Base-by-base conservation (phyloP, 2,329 filamentous ascomycete species). In the Botrytis fragariae region DNA sequence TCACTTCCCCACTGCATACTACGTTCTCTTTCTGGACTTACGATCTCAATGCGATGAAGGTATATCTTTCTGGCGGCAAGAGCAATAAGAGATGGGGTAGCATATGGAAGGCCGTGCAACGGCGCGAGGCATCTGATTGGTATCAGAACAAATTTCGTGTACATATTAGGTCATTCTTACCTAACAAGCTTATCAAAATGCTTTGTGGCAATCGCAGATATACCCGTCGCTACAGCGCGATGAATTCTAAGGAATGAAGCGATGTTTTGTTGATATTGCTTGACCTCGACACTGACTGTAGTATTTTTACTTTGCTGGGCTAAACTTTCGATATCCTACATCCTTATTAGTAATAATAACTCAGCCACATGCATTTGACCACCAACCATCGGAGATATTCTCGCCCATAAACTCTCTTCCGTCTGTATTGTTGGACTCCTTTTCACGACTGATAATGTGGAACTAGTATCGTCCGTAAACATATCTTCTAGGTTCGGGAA, bases 1-100 rank as follows among this genome's bases (percentile, higher is more conserved):
- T 92, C 90, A 81, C 95, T 98, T 0, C 96, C 96, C 90, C 97
- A 99, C 81, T 97, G 93, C 85, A 97, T 87, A 81, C 94, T 98
- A 65, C 94, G 87, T 83, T 98, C 96, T 73, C 90, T 89, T 75
- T 89, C 87, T 1, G 93, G 87, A 1, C 84, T 83, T 0, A 92
- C 89, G 72, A 98, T 87, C 22, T 88, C 83, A 45, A 99, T 90
- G 14, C 94, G 91, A 83, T 99, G 96, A 29, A 92, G 86, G 80
- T 97, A 99, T 37, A 97, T 88, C 83, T 98, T 98, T 74, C 89
- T 89, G 2, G 92, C 91, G 8, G 96, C 96, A 63, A 99, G 85
- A 12, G 87, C 89, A 32, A 98, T 91, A 39, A 98, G 87, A 1
- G 93, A 92, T 0, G 96, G 95, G 0, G 95, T 94, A 8, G 93